Base-by-base conservation (phyloP, 106 monocot genomes). In the Acorus gramineus region DNA sequence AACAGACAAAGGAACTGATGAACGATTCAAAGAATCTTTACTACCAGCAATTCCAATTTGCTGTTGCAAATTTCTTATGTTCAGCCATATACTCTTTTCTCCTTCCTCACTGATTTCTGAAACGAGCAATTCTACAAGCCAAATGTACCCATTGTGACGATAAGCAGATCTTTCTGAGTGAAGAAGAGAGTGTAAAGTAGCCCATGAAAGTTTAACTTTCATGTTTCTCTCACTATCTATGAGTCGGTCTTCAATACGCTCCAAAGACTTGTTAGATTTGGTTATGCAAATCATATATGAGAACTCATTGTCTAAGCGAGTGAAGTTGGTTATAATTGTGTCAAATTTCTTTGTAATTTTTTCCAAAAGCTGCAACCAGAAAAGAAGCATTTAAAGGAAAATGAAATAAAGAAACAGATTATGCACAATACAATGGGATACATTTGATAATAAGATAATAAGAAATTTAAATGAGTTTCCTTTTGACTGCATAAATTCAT, bases 71-170 rank as follows among this genome's bases (percentile, higher is more conserved):
- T 74, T 85, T 71, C 66, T 71, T 11, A 92, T 75, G 47, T 89
- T 98, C 9, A 51, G 61, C 79, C 85, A 92, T 58, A 86, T 79
- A 64, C 70, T 79, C 52, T 59, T 62, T 11, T 79, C 53, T 8
- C 75, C 79, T 14, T 77, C 79, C 50, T 75, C 79, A 71, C 60
- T 80, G 47, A 88, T 81, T 78, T 89, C 88, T 48, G 66, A 84
- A 73, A 92, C 61, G 47, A 98, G 88, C 64, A 98, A 69, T 75
- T 98, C 98, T 60, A 77, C 76, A 3, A 98, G 68, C 92, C 98
- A 98, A 63, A 89, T 84, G 71, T 98, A 98, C 51, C 88, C 98
- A 81, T 92, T 80, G 57, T 86, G 89, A 12, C 88, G 92, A 76
- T 74, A 85, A 50, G 92, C 74, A 55, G 81, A 54, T 50, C 73